Evolutionary conservation across 192 early-diverging fungal genomes (phyloP), one percentile per base, ranked within the genome.

Genomic region (Backusella liffmaniae): DNA sequence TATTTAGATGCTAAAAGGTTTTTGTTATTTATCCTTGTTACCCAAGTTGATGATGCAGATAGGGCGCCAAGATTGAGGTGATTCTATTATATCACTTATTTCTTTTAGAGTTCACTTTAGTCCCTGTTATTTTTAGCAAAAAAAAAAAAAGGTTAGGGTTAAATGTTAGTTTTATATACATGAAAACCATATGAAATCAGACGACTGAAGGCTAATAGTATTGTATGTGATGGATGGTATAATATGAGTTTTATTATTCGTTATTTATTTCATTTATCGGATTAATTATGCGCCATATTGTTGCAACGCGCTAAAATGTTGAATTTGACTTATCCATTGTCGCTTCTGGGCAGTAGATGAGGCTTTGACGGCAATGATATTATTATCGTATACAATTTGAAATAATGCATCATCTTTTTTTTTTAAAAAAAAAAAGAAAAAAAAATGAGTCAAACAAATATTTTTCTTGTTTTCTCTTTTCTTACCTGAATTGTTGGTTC

Each of bases 281-380:
- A 32, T 49, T 16, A 1, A 62, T 62, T 62, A 62, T 2, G 56
- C 56, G 21, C 56, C 56, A 13, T 71, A 71, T 46, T 71, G 42
- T 30, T 70, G 41, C 8, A 80, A 35, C 1, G 79, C 75, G 46
- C 75, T 80, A 37, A 68, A 76, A 21, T 80, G 79, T 46, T 76
- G 76, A 39, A 83, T 75, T 66, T 79, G 82, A 26, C 37, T 89
- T 26, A 92, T 79, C 91, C 91, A 92, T 70, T 87, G 86, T 53
- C 83, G 68, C 73, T 92, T 92, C 67, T 86, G 86, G 23, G 85
- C 82, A 0, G 76, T 74, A 7, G 83, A 84, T 4, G 88, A 73
- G 3, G 89, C 83, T 35, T 87, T 85, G 23, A 92, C 66, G 6
- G 87, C 87, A 16, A 92, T 81, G 0, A 89, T 81, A 36, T 86